Evolutionary conservation across 1,284 basidiomycete genomes (phyloP), one percentile per base, ranked within the genome.

Genomic region (Trametes polyzona): DNA sequence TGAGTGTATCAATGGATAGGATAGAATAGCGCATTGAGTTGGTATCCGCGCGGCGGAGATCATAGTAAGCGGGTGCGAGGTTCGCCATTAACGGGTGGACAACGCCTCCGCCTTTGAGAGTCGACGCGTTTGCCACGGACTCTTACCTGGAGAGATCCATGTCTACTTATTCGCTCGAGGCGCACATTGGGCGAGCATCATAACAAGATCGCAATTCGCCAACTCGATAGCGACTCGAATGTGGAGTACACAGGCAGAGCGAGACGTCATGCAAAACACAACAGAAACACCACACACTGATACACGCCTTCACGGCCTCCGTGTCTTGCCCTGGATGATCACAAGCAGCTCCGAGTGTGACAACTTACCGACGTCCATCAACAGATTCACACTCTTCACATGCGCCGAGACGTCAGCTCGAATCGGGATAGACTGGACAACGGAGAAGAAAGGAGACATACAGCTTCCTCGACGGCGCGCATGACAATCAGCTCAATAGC

Each of bases 401-500:
- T 11, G 29, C 26, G n/a, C 3, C 23, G 12, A 26, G n/a, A 24
- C 14, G 41, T 36, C 10, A 32, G 42, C 23, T 11, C 39, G 33
- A 14, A 19, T 36, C n/a, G n/a, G n/a, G 4, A 42, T 48, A 41
- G 19, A 14, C 36, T 12, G 23, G 32, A 41, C 16, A 47, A 32
- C 11, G 19, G 27, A 29, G 29, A 11, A 32, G n/a, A 51, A 42
- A 26, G 10, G n/a, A n/a, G 27, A 52, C 82, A 59, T 64, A 87
- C 88, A 56, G 83, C 87, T 64, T 83, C 81, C 71, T 95, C 92
- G 30, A 93, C 91, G 36, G 84, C 80, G 53, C 86, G 83, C 65
- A 95, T 88, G 52, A 95, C 92, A 40, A 81, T 77, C 50, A 76
- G 73, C 12, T 92, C 90, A 61, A 96, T 91, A 51, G 80, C 72